Base-by-base conservation (phyloP, 352 stramenopile genomes). In the Globisporangium cystogenes region DNA sequence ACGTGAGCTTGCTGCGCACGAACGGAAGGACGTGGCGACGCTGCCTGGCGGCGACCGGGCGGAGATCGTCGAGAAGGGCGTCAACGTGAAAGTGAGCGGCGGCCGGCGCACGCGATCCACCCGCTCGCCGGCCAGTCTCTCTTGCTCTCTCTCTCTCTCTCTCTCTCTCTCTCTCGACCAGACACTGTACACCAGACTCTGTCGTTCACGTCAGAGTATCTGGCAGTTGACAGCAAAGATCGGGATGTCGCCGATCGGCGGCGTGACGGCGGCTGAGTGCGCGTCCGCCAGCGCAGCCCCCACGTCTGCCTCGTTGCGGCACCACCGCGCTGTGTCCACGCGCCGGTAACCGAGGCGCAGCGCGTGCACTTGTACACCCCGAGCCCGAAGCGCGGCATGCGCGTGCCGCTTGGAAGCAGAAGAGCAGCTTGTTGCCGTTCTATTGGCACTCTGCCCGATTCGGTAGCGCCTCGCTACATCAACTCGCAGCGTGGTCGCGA, bases 61-160 rank as follows among this genome's bases (percentile, higher is more conserved):
- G 0, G 96, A 99, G 69, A 99, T 99, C 46, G 97, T 96, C 8
- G 96, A 99, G 73, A 97, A 97, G 57, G 97, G 97, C 1, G 96
- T 99, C 43, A 99, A 98, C 63, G 68, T 99, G 6, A 97, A n/a
- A n/a, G n/a, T n/a, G n/a, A n/a, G n/a, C n/a, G n/a, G n/a, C n/a
- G n/a, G n/a, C n/a, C 95, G 7, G 95, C 95, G 29, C 95, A 98
- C 76, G 95, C 93, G 41, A 94, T 98, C 53, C 95, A 98, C 74
- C 95, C 95, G 33, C 91, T 98, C 57, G 95, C 95, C 3, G 95
- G 95, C 40, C 95, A 98, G 73, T 59, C 8, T 14, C 42, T 5
- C 52, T 26, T 18, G 8, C 11, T n/a, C n/a, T n/a, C 3, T 16
- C 18, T 12, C 33, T 31, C 20, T 41, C 43, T 52, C 33, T 54